phyloP scores from a whole-genome alignment of 129 eudicot species.

The Glebionis coronaria region DNA sequence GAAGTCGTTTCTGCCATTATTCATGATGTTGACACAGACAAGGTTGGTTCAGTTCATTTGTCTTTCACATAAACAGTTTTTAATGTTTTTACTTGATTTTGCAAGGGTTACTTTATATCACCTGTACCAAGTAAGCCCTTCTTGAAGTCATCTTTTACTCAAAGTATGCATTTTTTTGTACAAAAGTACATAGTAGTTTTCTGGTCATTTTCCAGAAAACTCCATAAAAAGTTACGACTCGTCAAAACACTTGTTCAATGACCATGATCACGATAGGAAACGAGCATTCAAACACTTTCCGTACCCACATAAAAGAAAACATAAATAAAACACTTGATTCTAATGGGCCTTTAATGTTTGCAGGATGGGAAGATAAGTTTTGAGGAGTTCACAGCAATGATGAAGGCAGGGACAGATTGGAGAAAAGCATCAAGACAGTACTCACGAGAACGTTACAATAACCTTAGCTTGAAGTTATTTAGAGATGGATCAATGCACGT shows the following conservation, averaged over 20 bases:
- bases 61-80: background rate
- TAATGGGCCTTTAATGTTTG: background rate
- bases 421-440: constrained; percentile 91
- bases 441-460: constrained; percentile 77
- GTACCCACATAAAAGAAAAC: background rate
- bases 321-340: background rate
- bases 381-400: constrained; percentile 83
- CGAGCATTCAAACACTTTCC: background rate
- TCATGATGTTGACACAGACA: constrained; percentile 86
- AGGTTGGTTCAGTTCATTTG: constrained; percentile 39
- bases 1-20: constrained; percentile 80
- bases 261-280: no score
- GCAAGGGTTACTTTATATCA: no score
- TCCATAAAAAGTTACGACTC: no score
- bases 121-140: no score
- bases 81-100: background rate
- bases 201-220: no score
- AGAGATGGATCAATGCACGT: constrained; percentile 58
- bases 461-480: constrained; percentile 67
- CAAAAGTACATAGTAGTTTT: no score
- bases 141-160: no score
- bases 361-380: constrained; percentile 82
- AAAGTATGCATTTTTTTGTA: no score
- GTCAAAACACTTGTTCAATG: no score
- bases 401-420: constrained; percentile 95